Conservation (phyloP, 148 eudicot genomes). For the Arctostaphylos glauca region DNA sequence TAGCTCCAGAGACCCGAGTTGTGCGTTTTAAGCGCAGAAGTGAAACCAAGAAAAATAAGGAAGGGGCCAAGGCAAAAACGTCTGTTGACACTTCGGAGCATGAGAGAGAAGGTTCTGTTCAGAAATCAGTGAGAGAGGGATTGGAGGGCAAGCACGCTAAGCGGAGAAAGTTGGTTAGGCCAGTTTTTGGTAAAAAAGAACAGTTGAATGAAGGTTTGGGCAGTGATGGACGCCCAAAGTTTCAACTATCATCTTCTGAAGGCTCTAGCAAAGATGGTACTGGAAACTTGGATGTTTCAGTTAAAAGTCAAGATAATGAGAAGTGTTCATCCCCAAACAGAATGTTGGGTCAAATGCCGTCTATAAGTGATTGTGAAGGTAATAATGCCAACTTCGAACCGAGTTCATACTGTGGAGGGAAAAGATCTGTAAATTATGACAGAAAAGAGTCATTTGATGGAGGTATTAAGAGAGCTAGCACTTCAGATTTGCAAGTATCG, state of each 20-base stretch:
- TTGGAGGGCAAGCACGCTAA: conserved; percentile 12
- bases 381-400: not conserved
- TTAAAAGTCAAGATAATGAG: not conserved
- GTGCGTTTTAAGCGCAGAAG: conserved; percentile 47
- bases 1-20: conserved; percentile 30
- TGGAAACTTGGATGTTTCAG: conserved; percentile 1
- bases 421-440: not conserved
- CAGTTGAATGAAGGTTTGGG: not conserved
- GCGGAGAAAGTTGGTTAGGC: conserved; percentile 40
- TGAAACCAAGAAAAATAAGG: conserved; percentile 17
- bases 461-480: not conserved
- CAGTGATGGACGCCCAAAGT: not conserved
- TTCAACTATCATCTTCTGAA: not conserved
- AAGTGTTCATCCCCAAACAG: not conserved
- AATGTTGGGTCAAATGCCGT: not conserved
- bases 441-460: conserved; percentile 14
- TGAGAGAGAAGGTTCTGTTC: conserved; percentile 10
- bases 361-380: not conserved
- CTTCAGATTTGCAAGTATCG: conserved; percentile 11
- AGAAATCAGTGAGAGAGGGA: conserved; percentile 16
- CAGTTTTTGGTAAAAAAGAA: conserved; percentile 23
- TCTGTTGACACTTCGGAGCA: conserved; percentile 4
- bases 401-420: not conserved
- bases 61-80: not conserved
- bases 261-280: not conserved